These are phyloP conservation scores for Jamesozyma hellenica DNA, from an alignment of 805 yeast species.

Conservation along the genomic window DNA sequence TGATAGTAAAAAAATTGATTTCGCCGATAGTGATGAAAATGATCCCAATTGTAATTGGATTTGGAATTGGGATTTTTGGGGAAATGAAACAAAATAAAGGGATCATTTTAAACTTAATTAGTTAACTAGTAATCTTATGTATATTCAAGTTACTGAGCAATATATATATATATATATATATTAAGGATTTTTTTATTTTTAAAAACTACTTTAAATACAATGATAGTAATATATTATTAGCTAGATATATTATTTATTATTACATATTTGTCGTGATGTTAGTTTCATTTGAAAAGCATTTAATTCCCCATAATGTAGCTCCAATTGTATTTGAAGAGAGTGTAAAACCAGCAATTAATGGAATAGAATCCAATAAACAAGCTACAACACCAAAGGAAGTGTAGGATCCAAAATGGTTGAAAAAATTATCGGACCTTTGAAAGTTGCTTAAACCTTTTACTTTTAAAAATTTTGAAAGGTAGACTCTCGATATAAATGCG, in stretches of 20 bases:
- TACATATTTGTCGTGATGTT: background rate
- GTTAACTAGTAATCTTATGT: too few species aligned
- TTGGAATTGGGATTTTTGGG: constrained; percentile 26
- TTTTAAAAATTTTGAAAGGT: constrained; percentile 19
- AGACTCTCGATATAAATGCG: constrained; percentile 23
- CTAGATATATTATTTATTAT: too few species aligned
- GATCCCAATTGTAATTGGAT: background rate
- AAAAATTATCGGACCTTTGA: constrained; percentile 17
- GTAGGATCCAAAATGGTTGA: constrained; percentile 21
- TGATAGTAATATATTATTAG: too few species aligned
- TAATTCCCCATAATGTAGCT: constrained; percentile 19
- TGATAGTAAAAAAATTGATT: background rate
- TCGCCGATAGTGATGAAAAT: background rate
- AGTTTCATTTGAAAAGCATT: constrained; percentile 1
- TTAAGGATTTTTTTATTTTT: too few species aligned
- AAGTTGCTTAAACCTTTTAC: constrained; percentile 13
- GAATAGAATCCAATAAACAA: constrained; percentile 21
- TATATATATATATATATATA: constrained; percentile 1
- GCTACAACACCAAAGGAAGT: constrained; percentile 26
- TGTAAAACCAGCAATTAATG: constrained; percentile 21
- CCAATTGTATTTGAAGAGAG: constrained; percentile 20
- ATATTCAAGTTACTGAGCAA: background rate
- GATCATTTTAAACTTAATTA: too few species aligned
- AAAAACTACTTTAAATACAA: too few species aligned
- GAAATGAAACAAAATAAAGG: background rate